phyloP scores from a whole-genome alignment of 768 basidiomycete species.

The Solioccasus polychromus region DNA sequence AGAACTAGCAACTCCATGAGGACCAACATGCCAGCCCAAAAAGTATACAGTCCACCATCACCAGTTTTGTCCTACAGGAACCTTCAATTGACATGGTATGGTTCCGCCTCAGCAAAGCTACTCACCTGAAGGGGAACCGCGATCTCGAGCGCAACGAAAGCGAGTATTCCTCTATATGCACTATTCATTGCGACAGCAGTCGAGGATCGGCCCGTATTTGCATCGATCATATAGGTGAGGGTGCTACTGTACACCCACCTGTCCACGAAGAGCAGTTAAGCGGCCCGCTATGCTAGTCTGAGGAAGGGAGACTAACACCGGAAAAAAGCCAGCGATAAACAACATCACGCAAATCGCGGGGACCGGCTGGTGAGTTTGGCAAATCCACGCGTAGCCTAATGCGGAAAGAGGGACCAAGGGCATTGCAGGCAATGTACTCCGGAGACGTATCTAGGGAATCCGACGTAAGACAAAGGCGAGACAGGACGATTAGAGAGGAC shows the following conservation, averaged over 20 bases:
- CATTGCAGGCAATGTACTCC: slow-evolving; percentile 58
- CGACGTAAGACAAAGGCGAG: background rate
- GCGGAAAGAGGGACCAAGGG: slow-evolving; percentile 52
- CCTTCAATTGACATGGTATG: background rate
- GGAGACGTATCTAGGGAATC: slow-evolving; percentile 61
- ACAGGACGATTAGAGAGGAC: background rate
- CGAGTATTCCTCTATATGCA: slow-evolving; percentile 64
- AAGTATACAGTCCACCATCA: slow-evolving; percentile 30
- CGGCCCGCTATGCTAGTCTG: background rate
- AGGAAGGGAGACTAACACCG: slow-evolving; percentile 25
- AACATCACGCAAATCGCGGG: slow-evolving; percentile 69
- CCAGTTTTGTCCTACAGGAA: slow-evolving; percentile 19
- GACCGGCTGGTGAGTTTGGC: slow-evolving; percentile 59
- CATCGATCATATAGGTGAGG: slow-evolving; percentile 84
- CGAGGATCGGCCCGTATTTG: slow-evolving; percentile 78
- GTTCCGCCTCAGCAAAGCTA: background rate
- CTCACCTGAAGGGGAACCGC: slow-evolving; percentile 65
- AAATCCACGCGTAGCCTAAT: slow-evolving; percentile 75
- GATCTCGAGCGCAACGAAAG: slow-evolving; percentile 71
- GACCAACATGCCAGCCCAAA: slow-evolving; percentile 53
- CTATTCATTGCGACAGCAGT: slow-evolving; percentile 76
- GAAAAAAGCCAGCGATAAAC: slow-evolving; percentile 68
- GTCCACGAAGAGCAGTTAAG: background rate
- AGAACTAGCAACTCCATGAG: slow-evolving; percentile 52
- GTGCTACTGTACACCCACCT: slow-evolving; percentile 64